A percentile compares a stretch with the other conserved stretches of the same genome.
Conservation (phyloP, 2,329 filamentous ascomycete genomes). For the Metarhizium sp. region DNA sequence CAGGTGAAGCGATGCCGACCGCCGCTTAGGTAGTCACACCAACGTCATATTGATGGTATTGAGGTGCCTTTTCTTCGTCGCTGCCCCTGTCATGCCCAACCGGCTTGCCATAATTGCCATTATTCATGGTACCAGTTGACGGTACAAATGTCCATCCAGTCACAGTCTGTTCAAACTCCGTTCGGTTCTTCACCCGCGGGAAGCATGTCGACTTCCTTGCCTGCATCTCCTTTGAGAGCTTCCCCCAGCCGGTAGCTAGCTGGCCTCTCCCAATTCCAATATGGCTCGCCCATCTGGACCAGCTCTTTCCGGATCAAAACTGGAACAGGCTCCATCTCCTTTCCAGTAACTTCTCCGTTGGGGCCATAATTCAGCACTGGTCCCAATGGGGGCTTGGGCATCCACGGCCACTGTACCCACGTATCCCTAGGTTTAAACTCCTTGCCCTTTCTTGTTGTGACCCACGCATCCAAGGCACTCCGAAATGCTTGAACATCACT, state of each 20-base stretch:
- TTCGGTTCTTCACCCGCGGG: too few relatives aligned
- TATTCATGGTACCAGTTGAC: too few relatives aligned
- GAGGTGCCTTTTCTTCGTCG: too few relatives aligned
- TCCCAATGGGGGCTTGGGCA: not conserved
- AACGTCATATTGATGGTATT: too few relatives aligned
- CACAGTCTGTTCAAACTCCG: too few relatives aligned
- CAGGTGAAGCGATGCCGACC: too few relatives aligned
- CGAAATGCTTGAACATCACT: constrained; percentile 19
- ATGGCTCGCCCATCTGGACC: not conserved
- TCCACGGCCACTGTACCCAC: constrained; percentile 3
- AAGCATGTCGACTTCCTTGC: too few relatives aligned
- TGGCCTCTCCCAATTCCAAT: constrained; percentile 1
- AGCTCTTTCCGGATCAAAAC: not conserved
- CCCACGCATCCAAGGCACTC: constrained; percentile 17
- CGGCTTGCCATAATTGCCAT: too few relatives aligned
- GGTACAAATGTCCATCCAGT: too few relatives aligned
- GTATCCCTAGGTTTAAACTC: not conserved
- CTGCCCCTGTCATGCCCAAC: too few relatives aligned
- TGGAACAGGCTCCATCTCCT: not conserved
- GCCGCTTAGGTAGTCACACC: too few relatives aligned
- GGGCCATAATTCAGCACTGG: not conserved
- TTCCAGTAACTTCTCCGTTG: not conserved
- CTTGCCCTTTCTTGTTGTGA: not conserved
- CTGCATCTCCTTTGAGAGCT: not conserved
- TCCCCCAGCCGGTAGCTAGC: not conserved